Evolutionary conservation across 106 monocot genomes (phyloP).

Genomic region (Alisma plantagoaquatica): DNA sequence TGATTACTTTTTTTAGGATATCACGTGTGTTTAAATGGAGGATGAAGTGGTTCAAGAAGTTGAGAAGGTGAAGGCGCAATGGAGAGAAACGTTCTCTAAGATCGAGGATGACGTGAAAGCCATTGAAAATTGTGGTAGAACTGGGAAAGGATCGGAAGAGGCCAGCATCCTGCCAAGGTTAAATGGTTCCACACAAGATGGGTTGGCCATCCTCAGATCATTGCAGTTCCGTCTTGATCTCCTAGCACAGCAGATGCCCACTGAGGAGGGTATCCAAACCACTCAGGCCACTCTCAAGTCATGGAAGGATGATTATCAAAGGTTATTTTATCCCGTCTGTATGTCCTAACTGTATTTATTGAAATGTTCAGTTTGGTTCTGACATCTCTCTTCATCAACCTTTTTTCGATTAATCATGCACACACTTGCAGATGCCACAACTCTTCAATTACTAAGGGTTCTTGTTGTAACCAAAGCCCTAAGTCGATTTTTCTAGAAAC

Average conservation of each 20-base stretch:
- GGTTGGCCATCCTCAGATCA: slow-evolving; percentile 47
- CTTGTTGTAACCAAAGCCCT: too few relatives aligned
- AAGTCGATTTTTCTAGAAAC: too few relatives aligned
- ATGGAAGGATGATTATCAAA: slow-evolving; percentile 65
- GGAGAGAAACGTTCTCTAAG: slow-evolving; percentile 31
- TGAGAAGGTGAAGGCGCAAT: slow-evolving; percentile 40
- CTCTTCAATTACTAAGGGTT: too few relatives aligned
- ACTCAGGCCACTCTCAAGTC: slow-evolving; percentile 27
- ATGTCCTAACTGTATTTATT: too few relatives aligned
- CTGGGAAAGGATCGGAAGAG: slow-evolving; percentile 57
- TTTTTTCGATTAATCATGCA: too few relatives aligned
- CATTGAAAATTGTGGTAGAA: slow-evolving; percentile 49
- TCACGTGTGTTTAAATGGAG: too few relatives aligned
- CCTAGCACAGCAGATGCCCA: slow-evolving; percentile 57
- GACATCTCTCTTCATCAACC: too few relatives aligned
- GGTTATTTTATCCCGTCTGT: too few relatives aligned
- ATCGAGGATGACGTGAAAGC: slow-evolving; percentile 26
- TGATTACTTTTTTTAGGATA: too few relatives aligned
- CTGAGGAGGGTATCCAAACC: slow-evolving; percentile 35
- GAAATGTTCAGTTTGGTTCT: too few relatives aligned
- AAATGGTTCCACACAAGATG: slow-evolving; percentile 63
- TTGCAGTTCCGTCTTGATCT: slow-evolving; percentile 67
- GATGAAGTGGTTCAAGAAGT: slow-evolving; percentile 59
- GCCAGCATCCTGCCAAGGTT: slow-evolving; percentile 64
- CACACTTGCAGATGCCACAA: too few relatives aligned